Evolutionary conservation across 805 yeast genomes (phyloP).

Genomic region (Candida cerambycidarum): DNA sequence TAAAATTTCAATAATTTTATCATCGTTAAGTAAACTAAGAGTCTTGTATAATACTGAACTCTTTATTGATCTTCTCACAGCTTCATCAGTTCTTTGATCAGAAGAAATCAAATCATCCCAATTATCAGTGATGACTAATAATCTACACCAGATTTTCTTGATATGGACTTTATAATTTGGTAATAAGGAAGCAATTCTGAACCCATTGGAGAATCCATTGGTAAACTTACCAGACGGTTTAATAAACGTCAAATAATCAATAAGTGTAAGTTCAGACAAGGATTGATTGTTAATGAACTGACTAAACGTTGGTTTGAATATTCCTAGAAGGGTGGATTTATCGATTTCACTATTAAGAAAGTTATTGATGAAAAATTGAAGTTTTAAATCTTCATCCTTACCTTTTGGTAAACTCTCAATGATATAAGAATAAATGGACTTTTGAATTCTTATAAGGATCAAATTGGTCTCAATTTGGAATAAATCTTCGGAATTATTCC

Average conservation of each 20-base stretch:
- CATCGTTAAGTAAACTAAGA: slow-evolving; percentile 23
- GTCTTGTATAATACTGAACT: slow-evolving; percentile 49
- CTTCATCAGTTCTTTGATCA: slow-evolving; percentile 42
- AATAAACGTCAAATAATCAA: slow-evolving; percentile 52
- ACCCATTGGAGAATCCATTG: slow-evolving; percentile 42
- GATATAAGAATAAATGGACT: slow-evolving; percentile 23
- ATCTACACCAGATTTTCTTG: slow-evolving; percentile 55
- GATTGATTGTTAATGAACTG: slow-evolving; percentile 37
- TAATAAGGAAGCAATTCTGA: slow-evolving; percentile 48
- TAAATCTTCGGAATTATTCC: slow-evolving; percentile 25
- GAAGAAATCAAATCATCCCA: slow-evolving; percentile 44
- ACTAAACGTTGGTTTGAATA: slow-evolving; percentile 23
- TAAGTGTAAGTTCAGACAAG: slow-evolving; percentile 45
- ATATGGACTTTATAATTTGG: slow-evolving; percentile 21
- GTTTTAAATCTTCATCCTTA: slow-evolving; percentile 11
- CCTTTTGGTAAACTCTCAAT: slow-evolving; percentile 8
- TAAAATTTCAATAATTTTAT: slow-evolving; percentile 13
- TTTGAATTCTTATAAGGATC: slow-evolving; percentile 51
- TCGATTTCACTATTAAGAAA: slow-evolving; percentile 19
- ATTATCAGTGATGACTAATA: slow-evolving; percentile 49
- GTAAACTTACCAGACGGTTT: slow-evolving; percentile 24
- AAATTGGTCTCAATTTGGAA: slow-evolving; percentile 51
- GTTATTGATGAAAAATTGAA: slow-evolving; percentile 17
- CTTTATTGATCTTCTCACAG: slow-evolving; percentile 35
- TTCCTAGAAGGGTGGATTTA: slow-evolving; percentile 9